Conservation (phyloP, 176 grass and related monocot species). For the Hordeum vulgare region MorexV3_pseudomolecules_assembly NC_058521.1:6381192-6381691, state of each 20-base stretch:
- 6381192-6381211: conserved; percentile 67
- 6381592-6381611: conserved; percentile 79
- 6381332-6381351: not conserved
- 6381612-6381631: conserved; percentile 80
- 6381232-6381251: conserved; percentile 78
- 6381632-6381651: conserved; percentile 75
- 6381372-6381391: conserved; percentile 97
- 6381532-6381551: not conserved
- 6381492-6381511: not conserved
- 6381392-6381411: conserved; percentile 99
- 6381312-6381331: not conserved
- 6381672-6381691: conserved; percentile 94
- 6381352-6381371: conserved; percentile 84
- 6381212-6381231: conserved; percentile 99
- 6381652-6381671: conserved; percentile 97
- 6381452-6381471: conserved; percentile 83
- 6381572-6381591: conserved; percentile 34
- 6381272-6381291: conserved; percentile 10
- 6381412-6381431: conserved; percentile 99
- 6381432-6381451: conserved; percentile 93
- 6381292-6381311: not conserved
- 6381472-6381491: not conserved
- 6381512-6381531: not conserved
- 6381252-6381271: conserved; percentile 89
- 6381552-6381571: conserved; percentile 1